Base-by-base conservation (phyloP, 2,329 filamentous ascomycete species). In the Fusarium sp. region DNA sequence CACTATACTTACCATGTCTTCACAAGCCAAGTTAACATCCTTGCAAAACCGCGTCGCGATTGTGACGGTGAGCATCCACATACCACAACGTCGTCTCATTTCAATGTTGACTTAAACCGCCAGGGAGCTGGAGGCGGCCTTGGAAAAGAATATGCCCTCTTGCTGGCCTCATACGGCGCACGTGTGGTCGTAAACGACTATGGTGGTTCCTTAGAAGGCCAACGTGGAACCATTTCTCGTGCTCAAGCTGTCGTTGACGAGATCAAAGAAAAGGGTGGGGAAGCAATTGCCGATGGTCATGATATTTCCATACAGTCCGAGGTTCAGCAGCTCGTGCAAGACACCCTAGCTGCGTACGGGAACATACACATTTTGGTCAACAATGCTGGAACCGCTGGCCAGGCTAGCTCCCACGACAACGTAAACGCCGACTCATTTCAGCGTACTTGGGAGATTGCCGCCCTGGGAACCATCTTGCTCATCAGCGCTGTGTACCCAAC, bases 101-200 rank as follows among this genome's bases (percentile, higher is more conserved):
- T 46, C 15, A 11, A 34, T 50, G 18, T 36, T 50, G 46, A 50
- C n/a, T 7, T 16, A 7, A 23, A 16, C n/a, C 2, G 5, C 10
- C 27, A 54, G 51, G 51, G 73, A 2, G 70, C 73, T 10, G 73
- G 73, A n/a, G 64, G 71, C 15, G 73, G 73, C 7, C 64, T 75
- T 5, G 73, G 73, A 13, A 63, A 71, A 15, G 70, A 73, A 31
- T 71, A 75, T 16, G 71, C 71, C 8, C 46, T 75, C 10, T 44
- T 70, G 3, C 59, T 75, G 12, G 71, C 60, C 6, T 37, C 18
- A 31, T 62, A 59, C 9, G 71, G 71, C 9, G 70, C 71, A 8
- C 11, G 41, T 5, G 67, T 73, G 6, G 64, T 75, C 13, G 60
- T 73, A 27, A 73, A 73, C 36, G 60, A 63, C 34, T 63, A 63